Conservation (phyloP, 495 filamentous ascomycete species). For the Neurospora cerealis region DNA sequence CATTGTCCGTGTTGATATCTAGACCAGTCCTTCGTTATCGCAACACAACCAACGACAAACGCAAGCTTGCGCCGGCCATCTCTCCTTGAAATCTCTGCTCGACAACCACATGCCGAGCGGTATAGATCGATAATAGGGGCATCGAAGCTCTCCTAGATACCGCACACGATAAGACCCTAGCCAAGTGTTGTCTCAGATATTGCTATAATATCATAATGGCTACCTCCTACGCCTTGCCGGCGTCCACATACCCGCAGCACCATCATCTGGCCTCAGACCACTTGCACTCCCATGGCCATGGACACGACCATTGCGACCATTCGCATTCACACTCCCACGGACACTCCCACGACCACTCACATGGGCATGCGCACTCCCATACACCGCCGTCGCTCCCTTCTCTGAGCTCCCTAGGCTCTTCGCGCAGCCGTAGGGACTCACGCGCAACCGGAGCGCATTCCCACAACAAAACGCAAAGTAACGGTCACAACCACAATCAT, state of each 20-base stretch:
- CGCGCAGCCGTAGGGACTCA: constrained; percentile 13
- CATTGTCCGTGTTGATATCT: not conserved
- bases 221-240: constrained; percentile 41
- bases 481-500: constrained; percentile 21
- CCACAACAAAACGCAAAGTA: constrained; percentile 14
- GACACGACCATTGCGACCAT: constrained; percentile 23
- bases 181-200: not conserved
- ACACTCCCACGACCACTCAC: constrained; percentile 28
- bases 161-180: not conserved
- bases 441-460: constrained; percentile 13
- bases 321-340: constrained; percentile 29
- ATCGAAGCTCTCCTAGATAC: constrained; percentile 10
- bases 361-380: constrained; percentile 23
- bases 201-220: constrained; percentile 24
- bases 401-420: constrained; percentile 11
- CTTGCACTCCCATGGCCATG: constrained; percentile 16
- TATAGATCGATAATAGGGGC: constrained; percentile 6
- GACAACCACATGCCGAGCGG: not conserved
- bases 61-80: not conserved
- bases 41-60: not conserved
- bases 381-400: constrained; percentile 19
- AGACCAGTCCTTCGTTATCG: not conserved
- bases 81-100: not conserved
- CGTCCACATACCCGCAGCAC: constrained; percentile 36
- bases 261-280: constrained; percentile 24